Base-by-base conservation (phyloP, 2,329 filamentous ascomycete genomes). In the Penicillium glabrum region DNA sequence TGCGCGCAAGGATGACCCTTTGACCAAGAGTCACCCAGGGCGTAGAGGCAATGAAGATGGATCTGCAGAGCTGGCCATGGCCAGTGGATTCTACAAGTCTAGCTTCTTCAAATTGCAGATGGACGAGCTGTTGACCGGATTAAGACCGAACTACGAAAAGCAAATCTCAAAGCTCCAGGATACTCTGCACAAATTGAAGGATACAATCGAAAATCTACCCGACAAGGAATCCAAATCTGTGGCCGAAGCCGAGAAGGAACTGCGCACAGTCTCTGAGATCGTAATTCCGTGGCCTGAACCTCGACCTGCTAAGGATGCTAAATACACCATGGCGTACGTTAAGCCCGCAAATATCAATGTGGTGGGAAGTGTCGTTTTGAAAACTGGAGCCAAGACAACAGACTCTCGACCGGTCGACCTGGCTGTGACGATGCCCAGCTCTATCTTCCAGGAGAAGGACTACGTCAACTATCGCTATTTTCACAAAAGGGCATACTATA, bases 391-490 rank as follows among this genome's bases (percentile, higher is more conserved):
- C 56, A 89, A 89, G 67, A 80, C 82, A 26, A 63, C 75, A 77
- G 48, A 74, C 72, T 58, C 60, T 26, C 76, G 87, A 26, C 80
- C 83, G 16, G 81, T 97, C 58, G 93, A 98, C 73, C 85, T 98
- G 82, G 86, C 93, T 6, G 86, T 96, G 16, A 89, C 89, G 47
- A 96, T 99, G 86, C 93, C 95, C 5, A 66, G 79, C 56, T 77
- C 83, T 1, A 76, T 96, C 13, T 93, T 98, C 67, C 91, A 96
- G 69, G 90, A 96, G 45, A 98, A 98, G 76, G 95, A 99, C 75
- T 97, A 93, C 72, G 82, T 93, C 49, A 92, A 96, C 72, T 83
- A 95, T 79, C 86, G 95, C 59, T 98, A 96, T 77, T 96, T 97
- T 70, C 93, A 97, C 77, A 96, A 96, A 69, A 83, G 93, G 61